These are phyloP conservation scores for Zymoseptoria crescenta DNA, from an alignment of 2,329 filamentous ascomycete species.

Conservation along the genomic window DNA sequence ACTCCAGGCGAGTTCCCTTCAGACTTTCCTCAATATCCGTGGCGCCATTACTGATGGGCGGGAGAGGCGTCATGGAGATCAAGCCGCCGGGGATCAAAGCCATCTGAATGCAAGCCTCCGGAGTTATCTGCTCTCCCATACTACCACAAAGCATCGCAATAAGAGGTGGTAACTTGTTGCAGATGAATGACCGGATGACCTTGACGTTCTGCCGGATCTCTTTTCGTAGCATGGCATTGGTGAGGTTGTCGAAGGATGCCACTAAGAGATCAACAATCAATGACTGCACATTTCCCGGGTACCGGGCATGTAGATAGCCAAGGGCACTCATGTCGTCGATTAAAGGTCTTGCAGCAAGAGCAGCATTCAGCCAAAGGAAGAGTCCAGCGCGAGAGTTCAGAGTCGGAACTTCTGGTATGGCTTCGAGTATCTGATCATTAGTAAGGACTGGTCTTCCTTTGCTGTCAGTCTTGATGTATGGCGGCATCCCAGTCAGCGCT, in stretches of 20 bases:
- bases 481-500: constrained; percentile 21
- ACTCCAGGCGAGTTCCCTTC: constrained; percentile 67
- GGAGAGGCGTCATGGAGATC: constrained; percentile 59
- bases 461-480: constrained; percentile 62
- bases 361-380: constrained; percentile 76
- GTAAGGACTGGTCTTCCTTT: constrained; percentile 53
- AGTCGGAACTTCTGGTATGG: constrained; percentile 53
- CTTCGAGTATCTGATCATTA: constrained; percentile 47
- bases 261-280: constrained; percentile 76
- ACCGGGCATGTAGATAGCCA: constrained; percentile 75
- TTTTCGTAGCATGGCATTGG: constrained; percentile 72
- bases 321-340: constrained; percentile 74
- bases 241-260: constrained; percentile 81
- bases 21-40: constrained; percentile 49
- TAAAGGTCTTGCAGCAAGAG: constrained; percentile 72
- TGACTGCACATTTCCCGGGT: constrained; percentile 71
- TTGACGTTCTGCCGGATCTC: constrained; percentile 56
- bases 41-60: constrained; percentile 54
- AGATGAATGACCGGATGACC: constrained; percentile 75
- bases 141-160: constrained; percentile 50
- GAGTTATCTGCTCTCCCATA: constrained; percentile 51
- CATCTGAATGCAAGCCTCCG: constrained; percentile 59
- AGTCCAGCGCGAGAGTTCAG: constrained; percentile 72
- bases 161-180: constrained; percentile 61
- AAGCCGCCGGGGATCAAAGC: constrained; percentile 47